A percentile compares a stretch with the other conserved stretches of the same genome.
These are phyloP conservation scores for Cystobasidium onofrii DNA, from an alignment of 768 basidiomycete genomes.

Conservation along the genomic window DNA sequence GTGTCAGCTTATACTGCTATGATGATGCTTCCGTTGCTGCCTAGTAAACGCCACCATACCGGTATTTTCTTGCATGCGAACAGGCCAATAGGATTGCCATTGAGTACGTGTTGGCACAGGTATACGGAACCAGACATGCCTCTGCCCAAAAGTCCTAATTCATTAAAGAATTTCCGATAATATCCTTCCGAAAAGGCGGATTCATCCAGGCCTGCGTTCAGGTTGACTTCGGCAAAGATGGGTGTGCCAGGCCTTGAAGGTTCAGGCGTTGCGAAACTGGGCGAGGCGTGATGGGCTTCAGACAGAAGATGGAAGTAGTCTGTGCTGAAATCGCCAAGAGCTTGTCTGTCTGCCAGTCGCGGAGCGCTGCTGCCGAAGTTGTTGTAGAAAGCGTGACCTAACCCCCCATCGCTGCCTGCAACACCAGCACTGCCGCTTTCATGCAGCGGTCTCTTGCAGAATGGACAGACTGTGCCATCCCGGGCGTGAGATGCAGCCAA, in stretches of 20 bases:
- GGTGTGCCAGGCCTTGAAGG: slow-evolving; percentile 29
- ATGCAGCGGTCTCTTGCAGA: not conserved
- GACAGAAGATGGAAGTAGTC: slow-evolving; percentile 28
- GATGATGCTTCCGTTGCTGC: slow-evolving; percentile 62
- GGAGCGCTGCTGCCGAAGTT: not conserved
- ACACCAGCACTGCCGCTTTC: not conserved
- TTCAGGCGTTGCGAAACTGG: slow-evolving; percentile 6
- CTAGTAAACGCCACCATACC: not conserved
- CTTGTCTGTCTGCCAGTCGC: not conserved
- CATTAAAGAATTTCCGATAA: slow-evolving; percentile 65
- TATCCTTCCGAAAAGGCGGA: slow-evolving; percentile 30
- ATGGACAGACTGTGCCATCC: not conserved
- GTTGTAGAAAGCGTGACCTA: not conserved
- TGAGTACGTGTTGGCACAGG: slow-evolving; percentile 81
- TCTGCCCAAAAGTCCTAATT: slow-evolving; percentile 83
- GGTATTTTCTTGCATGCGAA: slow-evolving; percentile 97
- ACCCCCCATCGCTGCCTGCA: not conserved
- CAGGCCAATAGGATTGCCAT: slow-evolving; percentile 73
- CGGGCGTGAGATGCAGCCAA: not conserved
- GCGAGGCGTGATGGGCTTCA: slow-evolving; percentile 1
- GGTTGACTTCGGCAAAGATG: not conserved
- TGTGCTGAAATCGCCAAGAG: not conserved
- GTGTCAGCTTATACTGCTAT: slow-evolving; percentile 29
- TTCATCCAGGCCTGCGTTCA: not conserved
- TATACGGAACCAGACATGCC: slow-evolving; percentile 88